Conservation (phyloP, 2,329 filamentous ascomycete genomes). For the Gaeumannomyces tritici region DNA sequence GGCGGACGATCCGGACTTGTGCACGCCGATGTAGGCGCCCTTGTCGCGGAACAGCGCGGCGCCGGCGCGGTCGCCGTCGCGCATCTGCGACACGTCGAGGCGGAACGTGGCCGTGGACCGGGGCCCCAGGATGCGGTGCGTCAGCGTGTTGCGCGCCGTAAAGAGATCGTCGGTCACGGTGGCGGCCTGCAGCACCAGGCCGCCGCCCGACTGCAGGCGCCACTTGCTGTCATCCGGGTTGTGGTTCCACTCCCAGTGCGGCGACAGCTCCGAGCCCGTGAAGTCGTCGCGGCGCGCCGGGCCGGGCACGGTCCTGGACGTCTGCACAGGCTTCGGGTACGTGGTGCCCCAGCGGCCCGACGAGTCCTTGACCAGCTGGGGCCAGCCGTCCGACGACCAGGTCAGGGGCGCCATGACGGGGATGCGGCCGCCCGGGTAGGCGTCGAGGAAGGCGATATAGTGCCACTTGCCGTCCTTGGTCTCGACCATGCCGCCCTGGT, state of each 20-base stretch:
- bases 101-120: constrained; percentile 38
- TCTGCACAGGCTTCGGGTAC: constrained; percentile 27
- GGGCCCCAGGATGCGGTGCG: constrained; percentile 34
- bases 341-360: constrained; percentile 34
- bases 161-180: constrained; percentile 43
- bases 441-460: constrained; percentile 46
- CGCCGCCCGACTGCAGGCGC: constrained; percentile 20
- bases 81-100: constrained; percentile 37
- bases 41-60: constrained; percentile 43
- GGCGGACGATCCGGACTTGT: constrained; percentile 20
- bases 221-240: constrained; percentile 43
- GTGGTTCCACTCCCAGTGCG: constrained; percentile 53
- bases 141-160: constrained; percentile 34
- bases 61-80: constrained; percentile 40
- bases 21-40: constrained; percentile 41
- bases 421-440: constrained; percentile 45
- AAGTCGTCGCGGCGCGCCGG: constrained; percentile 36
- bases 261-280: constrained; percentile 25
- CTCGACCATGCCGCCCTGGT: constrained; percentile 47
- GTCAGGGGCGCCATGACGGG: constrained; percentile 46
- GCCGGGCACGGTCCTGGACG: constrained; percentile 15
- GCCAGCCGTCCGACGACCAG: constrained; percentile 43
- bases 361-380: constrained; percentile 26
- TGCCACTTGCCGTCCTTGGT: constrained; percentile 45
- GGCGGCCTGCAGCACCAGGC: constrained; percentile 36